Evolutionary conservation across 495 filamentous ascomycete species (phyloP), one percentile per base, ranked within the genome.

Genomic region (Trichoderma gamsii): DNA sequence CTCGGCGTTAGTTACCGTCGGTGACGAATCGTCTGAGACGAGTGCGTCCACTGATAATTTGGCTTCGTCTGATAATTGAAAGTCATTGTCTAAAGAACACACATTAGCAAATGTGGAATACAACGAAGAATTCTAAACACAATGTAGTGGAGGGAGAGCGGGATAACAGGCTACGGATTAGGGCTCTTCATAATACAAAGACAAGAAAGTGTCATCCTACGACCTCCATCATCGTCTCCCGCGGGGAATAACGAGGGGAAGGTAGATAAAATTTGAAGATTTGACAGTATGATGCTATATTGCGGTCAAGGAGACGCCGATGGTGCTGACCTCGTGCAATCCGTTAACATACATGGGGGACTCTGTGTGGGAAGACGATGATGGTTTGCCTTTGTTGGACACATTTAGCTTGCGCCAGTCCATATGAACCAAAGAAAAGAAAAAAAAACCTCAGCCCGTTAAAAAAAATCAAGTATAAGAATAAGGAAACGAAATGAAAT

Each of bases 271-370:
- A 72, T 74, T 73, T 76, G 71, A 76, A 76, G 73, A n/a, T n/a
- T 12, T 21, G 51, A 59, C 51, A 59, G 71, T 73, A 79, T 68
- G 75, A 82, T 81, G 79, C 76, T 85, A 79, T 84, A 84, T 85
- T 82, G 71, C 76, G 73, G 76, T 78, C 77, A 80, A 59, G 72
- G 69, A 32, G 66, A 67, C 44, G 18, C 44, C 32, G 70, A 64
- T 52, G 70, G 67, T 69, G 74, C 72, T 69, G 70, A 51, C 70
- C 59, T n/a, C 38, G 27, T 63, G 51, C 38, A 25, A 76, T 73
- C 76, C 75, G 80, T 85, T 92, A 92, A 92, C 89, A 87, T 93
- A 93, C 90, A 93, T 88, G 82, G 85, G 78, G 71, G 77, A 74
- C 80, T 29, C 82, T 81, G 56, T 84, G 84, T 83, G 79, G 35